Conservation (phyloP, 2,329 filamentous ascomycete genomes). For the Fusarium cicatricum region DNA sequence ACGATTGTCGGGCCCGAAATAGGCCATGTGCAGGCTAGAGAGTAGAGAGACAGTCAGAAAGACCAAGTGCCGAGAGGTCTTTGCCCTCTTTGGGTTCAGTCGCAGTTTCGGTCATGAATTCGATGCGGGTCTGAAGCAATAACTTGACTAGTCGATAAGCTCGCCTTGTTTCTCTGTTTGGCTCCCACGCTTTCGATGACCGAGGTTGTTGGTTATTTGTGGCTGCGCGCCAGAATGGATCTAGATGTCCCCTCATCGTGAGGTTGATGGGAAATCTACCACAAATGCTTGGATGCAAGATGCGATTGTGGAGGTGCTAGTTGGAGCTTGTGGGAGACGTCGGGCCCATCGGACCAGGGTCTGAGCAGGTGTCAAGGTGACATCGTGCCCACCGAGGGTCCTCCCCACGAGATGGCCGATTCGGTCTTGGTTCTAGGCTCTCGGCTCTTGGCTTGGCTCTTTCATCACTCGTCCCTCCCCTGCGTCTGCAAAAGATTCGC, state of each 20-base stretch:
- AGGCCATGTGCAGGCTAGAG: slow-evolving; percentile 9
- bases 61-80: no score
- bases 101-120: not conserved
- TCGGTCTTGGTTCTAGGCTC: no score
- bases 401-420: slow-evolving; percentile 21
- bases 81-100: slow-evolving; percentile 2
- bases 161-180: no score
- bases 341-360: slow-evolving; percentile 37
- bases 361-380: slow-evolving; percentile 34
- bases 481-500: not conserved
- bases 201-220: no score
- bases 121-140: no score
- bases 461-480: not conserved
- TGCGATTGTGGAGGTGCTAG: slow-evolving; percentile 30
- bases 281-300: slow-evolving; percentile 35
- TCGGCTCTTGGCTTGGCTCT: no score
- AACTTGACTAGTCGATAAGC: no score
- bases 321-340: slow-evolving; percentile 40
- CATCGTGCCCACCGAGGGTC: slow-evolving; percentile 33
- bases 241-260: slow-evolving; percentile 19
- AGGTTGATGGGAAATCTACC: slow-evolving; percentile 13
- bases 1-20: slow-evolving; percentile 6
- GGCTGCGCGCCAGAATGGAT: slow-evolving; percentile 15
- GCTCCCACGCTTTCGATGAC: no score
- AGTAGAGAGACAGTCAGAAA: slow-evolving; percentile 8